Percentiles rank a stretch among this genome's conserved stretches.
These are phyloP conservation scores for Hyphodiscus hymeniophilus DNA, from an alignment of 495 filamentous ascomycete genomes.

Conservation along the genomic window DNA sequence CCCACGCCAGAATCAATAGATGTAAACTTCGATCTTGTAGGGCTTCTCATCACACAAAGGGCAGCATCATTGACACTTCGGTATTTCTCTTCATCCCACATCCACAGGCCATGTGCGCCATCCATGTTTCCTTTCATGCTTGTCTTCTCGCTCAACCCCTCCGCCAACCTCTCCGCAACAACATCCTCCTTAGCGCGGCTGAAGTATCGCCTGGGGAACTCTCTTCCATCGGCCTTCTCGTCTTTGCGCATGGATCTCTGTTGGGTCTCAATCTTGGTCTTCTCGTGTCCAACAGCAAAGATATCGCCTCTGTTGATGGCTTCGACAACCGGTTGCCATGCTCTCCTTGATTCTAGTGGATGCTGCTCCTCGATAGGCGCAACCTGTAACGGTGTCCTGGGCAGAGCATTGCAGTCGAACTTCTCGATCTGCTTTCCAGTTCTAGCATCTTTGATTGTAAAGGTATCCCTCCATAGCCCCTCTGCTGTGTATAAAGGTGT, in stretches of 20 bases:
- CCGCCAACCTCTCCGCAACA: constrained; percentile 13
- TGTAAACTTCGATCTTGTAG: constrained; percentile 18
- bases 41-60: constrained; percentile 23
- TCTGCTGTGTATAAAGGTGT: constrained; percentile 76
- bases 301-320: constrained; percentile 77
- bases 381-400: constrained; percentile 61
- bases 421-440: constrained; percentile 50
- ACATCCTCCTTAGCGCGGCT: constrained; percentile 25
- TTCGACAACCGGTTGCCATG: constrained; percentile 77
- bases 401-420: constrained; percentile 54
- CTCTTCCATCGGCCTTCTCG: constrained; percentile 67
- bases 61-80: constrained; percentile 10
- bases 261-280: constrained; percentile 82
- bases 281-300: constrained; percentile 68
- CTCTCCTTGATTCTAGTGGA: constrained; percentile 76
- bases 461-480: constrained; percentile 85
- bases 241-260: constrained; percentile 78
- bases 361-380: constrained; percentile 76
- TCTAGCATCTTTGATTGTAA: constrained; percentile 71
- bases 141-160: constrained; percentile 3
- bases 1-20: constrained; percentile 24
- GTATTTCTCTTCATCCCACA: constrained; percentile 27
- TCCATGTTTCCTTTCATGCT: constrained; percentile 9
- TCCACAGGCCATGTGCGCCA: constrained; percentile 26
- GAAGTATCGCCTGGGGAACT: constrained; percentile 87